Evolutionary conservation across 2,329 filamentous ascomycete genomes (phyloP).

Genomic region (Ceratocystiopsis brevicomis): DNA sequence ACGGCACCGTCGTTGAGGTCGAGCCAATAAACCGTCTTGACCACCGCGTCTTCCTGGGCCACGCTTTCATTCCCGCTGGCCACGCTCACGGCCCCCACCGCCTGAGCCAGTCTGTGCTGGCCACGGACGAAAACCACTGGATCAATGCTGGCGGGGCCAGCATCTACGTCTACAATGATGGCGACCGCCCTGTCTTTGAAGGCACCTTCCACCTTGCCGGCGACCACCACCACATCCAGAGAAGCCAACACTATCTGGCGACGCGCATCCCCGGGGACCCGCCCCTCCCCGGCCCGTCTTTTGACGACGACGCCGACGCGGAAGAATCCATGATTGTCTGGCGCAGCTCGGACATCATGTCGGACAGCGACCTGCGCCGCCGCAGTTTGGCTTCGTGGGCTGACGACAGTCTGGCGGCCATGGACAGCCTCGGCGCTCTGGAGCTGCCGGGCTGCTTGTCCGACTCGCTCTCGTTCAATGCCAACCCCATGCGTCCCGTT

Average conservation of each 20-base stretch:
- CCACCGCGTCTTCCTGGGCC: conserved; percentile 72
- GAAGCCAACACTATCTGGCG: conserved; percentile 51
- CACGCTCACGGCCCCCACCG: too few species aligned
- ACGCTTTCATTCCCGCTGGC: conserved; percentile 37
- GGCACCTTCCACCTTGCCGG: conserved; percentile 68
- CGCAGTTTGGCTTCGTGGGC: conserved; percentile 14
- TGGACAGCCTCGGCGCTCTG: neutral
- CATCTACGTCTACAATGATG: conserved; percentile 60
- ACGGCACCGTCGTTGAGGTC: conserved; percentile 48
- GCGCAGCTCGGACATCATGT: conserved; percentile 67
- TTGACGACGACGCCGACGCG: conserved; percentile 32
- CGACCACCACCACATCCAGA: conserved; percentile 74
- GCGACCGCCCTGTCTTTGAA: conserved; percentile 63
- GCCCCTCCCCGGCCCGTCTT: conserved; percentile 30
- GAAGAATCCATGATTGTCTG: conserved; percentile 79
- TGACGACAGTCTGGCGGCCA: conserved; percentile 11
- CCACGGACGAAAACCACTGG: conserved; percentile 33
- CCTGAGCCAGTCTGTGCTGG: too few species aligned
- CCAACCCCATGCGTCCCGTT: conserved; percentile 50
- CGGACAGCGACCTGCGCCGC: conserved; percentile 9
- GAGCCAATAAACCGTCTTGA: conserved; percentile 53
- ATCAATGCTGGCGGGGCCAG: conserved; percentile 72
- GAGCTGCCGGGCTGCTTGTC: conserved; percentile 40
- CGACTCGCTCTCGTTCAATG: conserved; percentile 65
- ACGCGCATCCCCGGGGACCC: conserved; percentile 59